Conservation (phyloP, 208 protist genomes). For the Leishmania lainsoni region DNA sequence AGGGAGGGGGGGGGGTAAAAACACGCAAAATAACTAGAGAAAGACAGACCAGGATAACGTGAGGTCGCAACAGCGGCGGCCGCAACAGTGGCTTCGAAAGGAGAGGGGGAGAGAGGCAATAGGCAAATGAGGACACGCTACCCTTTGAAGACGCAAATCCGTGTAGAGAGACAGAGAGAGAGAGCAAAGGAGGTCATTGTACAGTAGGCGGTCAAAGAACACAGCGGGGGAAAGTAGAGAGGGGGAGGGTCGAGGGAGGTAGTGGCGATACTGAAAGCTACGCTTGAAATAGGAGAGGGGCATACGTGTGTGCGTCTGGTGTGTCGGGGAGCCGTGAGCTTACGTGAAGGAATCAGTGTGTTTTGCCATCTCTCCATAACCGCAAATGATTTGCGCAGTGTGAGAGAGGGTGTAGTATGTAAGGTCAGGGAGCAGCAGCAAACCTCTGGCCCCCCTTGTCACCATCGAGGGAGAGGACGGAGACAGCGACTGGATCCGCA, state of each 20-base stretch:
- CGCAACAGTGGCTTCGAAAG: not conserved
- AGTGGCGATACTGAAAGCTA: not conserved
- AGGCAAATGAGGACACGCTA: not conserved
- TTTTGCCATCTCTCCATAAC: not conserved
- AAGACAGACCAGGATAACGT: not conserved
- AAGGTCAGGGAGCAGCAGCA: not conserved
- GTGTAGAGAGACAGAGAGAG: not conserved
- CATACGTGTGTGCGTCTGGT: not conserved
- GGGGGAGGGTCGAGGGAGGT: not conserved
- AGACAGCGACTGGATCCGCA: not conserved
- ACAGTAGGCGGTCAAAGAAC: not conserved
- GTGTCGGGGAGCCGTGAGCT: not conserved
- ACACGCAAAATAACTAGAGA: not conserved
- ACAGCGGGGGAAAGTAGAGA: not conserved
- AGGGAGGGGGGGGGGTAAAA: no score
- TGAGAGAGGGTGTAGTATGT: not conserved
- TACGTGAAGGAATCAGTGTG: not conserved
- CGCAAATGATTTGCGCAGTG: not conserved
- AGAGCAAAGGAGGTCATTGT: not conserved
- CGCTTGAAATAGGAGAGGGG: not conserved
- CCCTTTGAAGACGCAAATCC: not conserved
- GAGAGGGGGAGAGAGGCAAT: not conserved
- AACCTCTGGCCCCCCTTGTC: not conserved
- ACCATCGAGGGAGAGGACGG: not conserved
- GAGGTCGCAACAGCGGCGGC: not conserved